Evolutionary conservation across 192 early-diverging fungal genomes (phyloP), one percentile per base, ranked within the genome.

Genomic region (Diversispora eburnea): DNA sequence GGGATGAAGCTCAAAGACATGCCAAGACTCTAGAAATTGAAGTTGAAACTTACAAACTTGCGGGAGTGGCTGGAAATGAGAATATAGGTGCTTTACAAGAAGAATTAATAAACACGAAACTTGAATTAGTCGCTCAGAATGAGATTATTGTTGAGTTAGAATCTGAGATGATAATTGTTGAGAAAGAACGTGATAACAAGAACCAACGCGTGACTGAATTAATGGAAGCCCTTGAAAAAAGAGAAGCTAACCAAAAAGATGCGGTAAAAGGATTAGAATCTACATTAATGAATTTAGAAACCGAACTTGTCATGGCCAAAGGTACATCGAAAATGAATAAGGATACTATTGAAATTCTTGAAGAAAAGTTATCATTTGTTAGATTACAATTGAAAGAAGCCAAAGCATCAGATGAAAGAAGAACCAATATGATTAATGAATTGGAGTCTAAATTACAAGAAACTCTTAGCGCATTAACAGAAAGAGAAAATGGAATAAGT

Each of bases 1-100:
- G 58, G n/a, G 47, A 72, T 33, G 70, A 72, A 33, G 20, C n/a
- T 25, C 46, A 72, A 60, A 72, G 47, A 20, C 17, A 25, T 10
- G 57, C 60, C 8, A 57, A 48, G 33, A 20, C 17, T 45, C 48
- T 72, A 10, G 70, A 72, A 72, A 72, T 72, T 45, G 70, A 72
- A 25, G 12, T 72, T 48, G 54, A 57, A 43, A 51, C 70, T 47
- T 72, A 60, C 13, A 72, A 72, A 15, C 33, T 66, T 49, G 64
- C 64, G 12, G 64, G 64, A 52, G 55, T 22, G 5, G 70, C 19
- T 39, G 57, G 70, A 20, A 48, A 61, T 60, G 47, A n/a, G 25
- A 52, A 72, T 60, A 12, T 72, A 10, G 20, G 47, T 20, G 57
- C 56, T 8, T 46, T 72, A 47, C 41, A 57, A 3, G 56, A 72